These are phyloP conservation scores for Aspergillus sp. DNA, from an alignment of 2,329 filamentous ascomycete genomes.

Conservation along the genomic window DNA sequence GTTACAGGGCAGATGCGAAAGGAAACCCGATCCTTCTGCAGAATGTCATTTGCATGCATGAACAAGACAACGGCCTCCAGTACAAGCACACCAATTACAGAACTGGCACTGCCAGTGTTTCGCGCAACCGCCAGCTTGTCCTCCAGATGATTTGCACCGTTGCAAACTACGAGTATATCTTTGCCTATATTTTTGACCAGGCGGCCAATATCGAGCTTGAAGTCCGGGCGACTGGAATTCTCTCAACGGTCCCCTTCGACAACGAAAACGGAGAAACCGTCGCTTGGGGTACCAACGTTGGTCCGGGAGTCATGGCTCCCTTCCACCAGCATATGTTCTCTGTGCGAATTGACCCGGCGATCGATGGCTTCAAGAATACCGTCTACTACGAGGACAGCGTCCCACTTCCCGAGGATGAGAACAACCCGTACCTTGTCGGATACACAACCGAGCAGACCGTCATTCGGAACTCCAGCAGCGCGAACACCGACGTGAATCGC, in stretches of 20 bases:
- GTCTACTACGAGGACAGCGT: conserved; percentile 60
- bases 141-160: conserved; percentile 70
- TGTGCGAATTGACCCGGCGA: conserved; percentile 62
- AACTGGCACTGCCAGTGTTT: conserved; percentile 62
- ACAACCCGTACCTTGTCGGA: conserved; percentile 52
- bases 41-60: conserved; percentile 69
- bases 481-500: conserved; percentile 48
- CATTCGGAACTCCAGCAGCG: conserved; percentile 48
- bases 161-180: conserved; percentile 71
- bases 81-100: conserved; percentile 74
- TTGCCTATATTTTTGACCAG: conserved; percentile 71
- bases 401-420: conserved; percentile 56
- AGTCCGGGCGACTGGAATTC: conserved; percentile 66
- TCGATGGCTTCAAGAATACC: conserved; percentile 57
- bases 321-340: conserved; percentile 79
- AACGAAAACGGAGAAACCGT: conserved; percentile 58
- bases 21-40: conserved; percentile 60
- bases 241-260: conserved; percentile 67
- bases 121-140: conserved; percentile 64
- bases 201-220: conserved; percentile 67
- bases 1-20: conserved; percentile 58
- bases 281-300: conserved; percentile 67
- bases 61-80: conserved; percentile 67
- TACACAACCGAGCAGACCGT: conserved; percentile 52
- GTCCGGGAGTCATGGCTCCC: conserved; percentile 66